phyloP scores from a whole-genome alignment of 805 yeast species.

The Yueomyces sinensis region DNA sequence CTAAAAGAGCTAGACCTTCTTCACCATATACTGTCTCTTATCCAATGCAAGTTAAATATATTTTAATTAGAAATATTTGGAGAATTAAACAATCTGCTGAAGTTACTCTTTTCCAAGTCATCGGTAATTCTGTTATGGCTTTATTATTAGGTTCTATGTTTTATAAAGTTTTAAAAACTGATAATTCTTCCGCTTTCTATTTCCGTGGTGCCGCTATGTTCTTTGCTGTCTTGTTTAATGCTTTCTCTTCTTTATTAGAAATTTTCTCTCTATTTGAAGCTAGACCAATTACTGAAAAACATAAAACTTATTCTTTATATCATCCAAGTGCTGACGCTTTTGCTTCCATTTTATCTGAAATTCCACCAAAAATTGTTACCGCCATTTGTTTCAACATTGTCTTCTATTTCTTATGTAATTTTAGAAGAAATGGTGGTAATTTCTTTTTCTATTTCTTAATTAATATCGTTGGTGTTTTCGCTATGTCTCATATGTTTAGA shows the following conservation, averaged over 20 bases:
- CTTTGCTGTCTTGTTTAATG: slow-evolving; percentile 47
- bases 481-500: slow-evolving; percentile 43
- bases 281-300: slow-evolving; percentile 47
- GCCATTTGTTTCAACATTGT: slow-evolving; percentile 35
- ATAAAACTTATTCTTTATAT: slow-evolving; percentile 42
- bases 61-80: slow-evolving; percentile 31
- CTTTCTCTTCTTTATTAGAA: slow-evolving; percentile 48
- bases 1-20: slow-evolving; percentile 28
- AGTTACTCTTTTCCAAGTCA: slow-evolving; percentile 27
- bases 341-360: slow-evolving; percentile 45
- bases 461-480: slow-evolving; percentile 30
- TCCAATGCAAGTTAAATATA: slow-evolving; percentile 34
- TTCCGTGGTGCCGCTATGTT: slow-evolving; percentile 49
- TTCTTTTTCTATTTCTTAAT: slow-evolving; percentile 41
- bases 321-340: slow-evolving; percentile 54
- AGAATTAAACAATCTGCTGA: slow-evolving; percentile 35
- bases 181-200: slow-evolving; percentile 32
- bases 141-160: slow-evolving; percentile 41
- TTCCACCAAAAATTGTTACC: slow-evolving; percentile 35
- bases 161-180: slow-evolving; percentile 28
- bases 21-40: slow-evolving; percentile 39
- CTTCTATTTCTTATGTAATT: slow-evolving; percentile 40
- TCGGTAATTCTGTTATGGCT: slow-evolving; percentile 37
- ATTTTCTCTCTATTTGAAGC: slow-evolving; percentile 38
- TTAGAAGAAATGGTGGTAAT: slow-evolving; percentile 38